Percentiles rank a stretch among this genome's conserved stretches.
phyloP scores from a whole-genome alignment of 106 monocot species.

The Xerophyta viscosa region DNA sequence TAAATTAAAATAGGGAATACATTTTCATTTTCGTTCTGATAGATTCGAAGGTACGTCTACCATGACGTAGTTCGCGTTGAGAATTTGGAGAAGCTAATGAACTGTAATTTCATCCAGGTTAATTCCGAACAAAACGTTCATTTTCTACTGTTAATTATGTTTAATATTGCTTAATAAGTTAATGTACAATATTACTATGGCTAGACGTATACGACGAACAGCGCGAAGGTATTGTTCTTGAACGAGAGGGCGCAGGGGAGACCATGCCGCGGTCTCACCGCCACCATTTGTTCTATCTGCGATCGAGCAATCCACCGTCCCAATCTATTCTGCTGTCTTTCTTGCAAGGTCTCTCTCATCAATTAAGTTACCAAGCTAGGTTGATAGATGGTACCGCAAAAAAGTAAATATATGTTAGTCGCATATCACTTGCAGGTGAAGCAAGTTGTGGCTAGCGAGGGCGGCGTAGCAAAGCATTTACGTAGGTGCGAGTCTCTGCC shows the following conservation, averaged over 20 bases:
- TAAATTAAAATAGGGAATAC: no score
- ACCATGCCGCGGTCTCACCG: slow-evolving; percentile 40
- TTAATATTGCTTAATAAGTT: no score
- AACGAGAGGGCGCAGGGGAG: slow-evolving; percentile 50
- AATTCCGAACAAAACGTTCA: not conserved
- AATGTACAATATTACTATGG: not conserved
- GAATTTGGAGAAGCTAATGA: slow-evolving; percentile 55
- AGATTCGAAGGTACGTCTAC: slow-evolving; percentile 79
- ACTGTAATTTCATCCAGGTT: slow-evolving; percentile 59
- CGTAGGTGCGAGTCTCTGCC: slow-evolving; percentile 52
- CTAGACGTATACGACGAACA: slow-evolving; percentile 67
- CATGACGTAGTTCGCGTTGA: slow-evolving; percentile 64
- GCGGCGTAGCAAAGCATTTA: slow-evolving; percentile 32
- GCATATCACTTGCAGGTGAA: slow-evolving; percentile 33
- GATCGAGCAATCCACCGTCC: slow-evolving; percentile 57
- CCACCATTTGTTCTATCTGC: slow-evolving; percentile 50
- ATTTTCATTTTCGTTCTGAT: not conserved
- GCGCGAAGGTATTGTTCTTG: slow-evolving; percentile 70
- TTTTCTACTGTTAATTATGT: not conserved
- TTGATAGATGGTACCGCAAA: no score
- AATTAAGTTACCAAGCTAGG: no score
- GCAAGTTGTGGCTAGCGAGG: slow-evolving; percentile 32
- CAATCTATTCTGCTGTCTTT: slow-evolving; percentile 56
- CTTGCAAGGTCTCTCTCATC: slow-evolving; percentile 57
- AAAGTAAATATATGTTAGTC: no score